These are phyloP conservation scores for Chrysosphaeria jannelii DNA, from an alignment of 2,329 filamentous ascomycete species.

Conservation along the genomic window DNA sequence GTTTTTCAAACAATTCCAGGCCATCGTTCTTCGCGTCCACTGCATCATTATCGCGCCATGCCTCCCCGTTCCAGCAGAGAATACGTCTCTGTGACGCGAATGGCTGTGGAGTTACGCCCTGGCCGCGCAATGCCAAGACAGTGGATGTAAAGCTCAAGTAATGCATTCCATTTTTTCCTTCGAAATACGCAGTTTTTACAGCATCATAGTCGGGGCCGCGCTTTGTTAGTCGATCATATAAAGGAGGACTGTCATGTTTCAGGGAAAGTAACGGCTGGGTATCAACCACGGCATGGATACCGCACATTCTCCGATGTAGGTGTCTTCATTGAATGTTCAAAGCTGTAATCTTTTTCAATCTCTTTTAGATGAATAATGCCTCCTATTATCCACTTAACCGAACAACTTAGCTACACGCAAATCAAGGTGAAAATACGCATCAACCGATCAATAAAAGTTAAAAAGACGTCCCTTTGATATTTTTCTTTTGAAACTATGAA, in stretches of 20 bases:
- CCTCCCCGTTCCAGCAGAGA: conserved; percentile 94
- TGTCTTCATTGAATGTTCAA: no score
- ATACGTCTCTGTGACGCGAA: conserved; percentile 32
- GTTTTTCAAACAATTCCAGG: conserved; percentile 28
- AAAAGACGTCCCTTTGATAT: no score
- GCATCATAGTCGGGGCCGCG: conserved; percentile 30
- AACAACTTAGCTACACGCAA: no score
- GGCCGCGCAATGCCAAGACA: conserved; percentile 68
- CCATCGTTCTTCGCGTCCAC: conserved; percentile 41
- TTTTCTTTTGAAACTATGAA: no score
- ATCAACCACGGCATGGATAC: conserved; percentile 23
- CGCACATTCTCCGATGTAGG: conserved; percentile 18
- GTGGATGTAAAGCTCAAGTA: conserved; percentile 44
- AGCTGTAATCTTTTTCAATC: no score
- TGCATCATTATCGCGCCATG: conserved; percentile 40
- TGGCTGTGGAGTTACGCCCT: conserved; percentile 41
- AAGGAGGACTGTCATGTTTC: background rate
- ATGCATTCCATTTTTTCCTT: conserved; percentile 5
- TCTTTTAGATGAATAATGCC: no score
- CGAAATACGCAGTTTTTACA: conserved; percentile 8
- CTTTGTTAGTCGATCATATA: conserved; percentile 15
- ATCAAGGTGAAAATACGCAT: no score
- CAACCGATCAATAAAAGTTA: no score
- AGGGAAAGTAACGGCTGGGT: conserved; percentile 4
- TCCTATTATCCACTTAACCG: no score